Percentiles rank a stretch among this genome's conserved stretches.
phyloP scores from a whole-genome alignment of 2,329 filamentous ascomycete genomes.

The Cladosporium oxysporum region DNA sequence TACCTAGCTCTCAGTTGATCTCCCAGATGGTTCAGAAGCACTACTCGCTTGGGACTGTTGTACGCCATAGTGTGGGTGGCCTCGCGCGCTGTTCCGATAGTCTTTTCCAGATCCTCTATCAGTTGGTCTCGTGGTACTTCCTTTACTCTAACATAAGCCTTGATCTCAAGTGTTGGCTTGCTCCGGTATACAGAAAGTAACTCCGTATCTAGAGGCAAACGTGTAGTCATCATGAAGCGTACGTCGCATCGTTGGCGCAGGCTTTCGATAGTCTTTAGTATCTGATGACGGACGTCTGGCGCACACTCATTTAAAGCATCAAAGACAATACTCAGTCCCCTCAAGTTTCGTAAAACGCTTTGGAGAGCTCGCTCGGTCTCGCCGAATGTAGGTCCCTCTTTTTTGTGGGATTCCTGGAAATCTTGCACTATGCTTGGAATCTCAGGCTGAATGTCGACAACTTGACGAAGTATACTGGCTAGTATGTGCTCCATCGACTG shows the following conservation, averaged over 20 bases:
- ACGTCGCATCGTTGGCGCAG: background rate
- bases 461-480: background rate
- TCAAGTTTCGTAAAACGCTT: background rate
- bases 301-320: constrained; percentile 8
- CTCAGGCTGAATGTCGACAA: background rate
- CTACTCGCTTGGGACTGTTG: background rate
- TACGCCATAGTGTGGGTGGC: background rate
- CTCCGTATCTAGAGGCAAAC: background rate
- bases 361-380: background rate
- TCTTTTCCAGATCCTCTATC: background rate
- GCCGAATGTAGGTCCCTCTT: background rate
- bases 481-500: background rate
- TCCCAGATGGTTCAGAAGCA: background rate
- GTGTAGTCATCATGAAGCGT: background rate
- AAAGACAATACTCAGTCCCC: background rate
- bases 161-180: constrained; percentile 5
- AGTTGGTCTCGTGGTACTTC: too few relatives aligned
- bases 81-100: background rate
- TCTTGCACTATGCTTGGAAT: background rate
- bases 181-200: background rate
- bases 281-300: background rate
- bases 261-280: background rate
- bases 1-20: background rate
- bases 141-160: background rate
- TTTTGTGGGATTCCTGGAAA: background rate